A percentile compares a stretch with the other conserved stretches of the same genome.
Conservation (phyloP, 768 basidiomycete genomes). For the Russula abietina region DNA sequence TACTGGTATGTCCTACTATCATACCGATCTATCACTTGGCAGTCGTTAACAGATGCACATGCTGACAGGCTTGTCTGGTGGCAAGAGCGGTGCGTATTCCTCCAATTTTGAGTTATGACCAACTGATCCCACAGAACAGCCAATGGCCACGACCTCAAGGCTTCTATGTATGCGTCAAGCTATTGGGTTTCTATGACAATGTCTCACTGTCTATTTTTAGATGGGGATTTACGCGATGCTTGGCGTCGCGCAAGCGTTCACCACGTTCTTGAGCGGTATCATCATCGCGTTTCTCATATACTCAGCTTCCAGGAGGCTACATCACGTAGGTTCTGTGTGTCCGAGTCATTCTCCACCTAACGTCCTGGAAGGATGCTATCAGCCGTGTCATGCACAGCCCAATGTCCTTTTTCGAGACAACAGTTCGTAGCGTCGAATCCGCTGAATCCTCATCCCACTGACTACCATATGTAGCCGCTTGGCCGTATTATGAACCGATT, state of each 20-base stretch:
- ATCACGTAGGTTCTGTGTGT: slow-evolving; percentile 39
- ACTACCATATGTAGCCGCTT: slow-evolving; percentile 46
- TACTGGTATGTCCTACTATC: slow-evolving; percentile 53
- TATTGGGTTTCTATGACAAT: neutral
- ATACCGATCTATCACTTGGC: neutral
- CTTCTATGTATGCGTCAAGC: slow-evolving; percentile 59
- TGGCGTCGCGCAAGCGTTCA: slow-evolving; percentile 63
- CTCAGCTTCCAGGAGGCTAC: slow-evolving; percentile 67
- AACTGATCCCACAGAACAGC: slow-evolving; percentile 29
- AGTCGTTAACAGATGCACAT: slow-evolving; percentile 1
- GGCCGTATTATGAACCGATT: slow-evolving; percentile 91
- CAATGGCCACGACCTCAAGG: slow-evolving; percentile 54
- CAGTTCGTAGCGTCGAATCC: slow-evolving; percentile 37
- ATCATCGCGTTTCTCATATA: slow-evolving; percentile 63
- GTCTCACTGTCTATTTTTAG: slow-evolving; percentile 33
- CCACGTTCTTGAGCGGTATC: slow-evolving; percentile 62
- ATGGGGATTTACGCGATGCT: slow-evolving; percentile 78
- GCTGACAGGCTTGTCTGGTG: slow-evolving; percentile 70
- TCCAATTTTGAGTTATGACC: neutral
- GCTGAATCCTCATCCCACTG: slow-evolving; percentile 14
- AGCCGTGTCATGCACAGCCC: slow-evolving; percentile 74
- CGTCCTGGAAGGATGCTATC: slow-evolving; percentile 45
- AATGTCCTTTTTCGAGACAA: slow-evolving; percentile 88
- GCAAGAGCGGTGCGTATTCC: slow-evolving; percentile 52
- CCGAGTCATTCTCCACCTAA: neutral